Base-by-base conservation (phyloP, 495 filamentous ascomycete species). In the Podospora pseudocomata region DNA sequence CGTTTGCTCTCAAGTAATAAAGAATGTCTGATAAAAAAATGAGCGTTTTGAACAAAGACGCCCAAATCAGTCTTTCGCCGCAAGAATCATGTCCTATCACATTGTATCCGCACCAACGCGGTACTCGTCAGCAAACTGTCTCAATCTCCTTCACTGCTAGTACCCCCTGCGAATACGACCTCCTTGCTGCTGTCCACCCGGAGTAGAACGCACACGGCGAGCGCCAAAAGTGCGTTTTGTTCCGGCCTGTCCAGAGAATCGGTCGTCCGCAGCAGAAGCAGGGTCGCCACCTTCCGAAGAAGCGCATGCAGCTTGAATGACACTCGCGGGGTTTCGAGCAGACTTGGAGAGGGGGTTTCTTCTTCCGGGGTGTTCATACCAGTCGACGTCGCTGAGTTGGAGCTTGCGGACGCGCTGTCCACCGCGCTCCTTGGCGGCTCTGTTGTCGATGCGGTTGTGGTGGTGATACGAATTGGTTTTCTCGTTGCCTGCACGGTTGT, bases 311-410 rank as follows among this genome's bases (percentile, higher is more conserved):
- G 23, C 55, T 58, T 19, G 16, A 20, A 58, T 58, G 4, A 19
- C 5, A n/a, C 9, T 6, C 55, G 23, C 23, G 6, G n/a, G 23
- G n/a, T 58, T 19, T 58, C n/a, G 55, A 58, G 55, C 15, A 58
- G 23, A 20, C 23, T 63, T 34, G n/a, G 63, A 49, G n/a, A 30
- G 16, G 11, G 39, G 39, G 9, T 49, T 49, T 49, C 39, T 44
- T 49, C 23, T 65, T 57, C 28, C 62, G 28, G 69, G 69, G 67
- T 65, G 68, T 60, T 65, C 83, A 80, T 94, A 97, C 95, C 95
- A 99, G 77, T 99, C 94, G 76, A 99, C 92, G 76, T 98, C 95
- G 76, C 91, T 97, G 60, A 98, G 86, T 74, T 98, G 94, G 66
- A 99, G 83, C 77, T 96, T 96, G 73, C 94, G 87, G 49, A 93